Evolutionary conservation across 1,284 basidiomycete genomes (phyloP), one percentile per base, ranked within the genome.

Genomic region (Earliella scabrosa): DNA sequence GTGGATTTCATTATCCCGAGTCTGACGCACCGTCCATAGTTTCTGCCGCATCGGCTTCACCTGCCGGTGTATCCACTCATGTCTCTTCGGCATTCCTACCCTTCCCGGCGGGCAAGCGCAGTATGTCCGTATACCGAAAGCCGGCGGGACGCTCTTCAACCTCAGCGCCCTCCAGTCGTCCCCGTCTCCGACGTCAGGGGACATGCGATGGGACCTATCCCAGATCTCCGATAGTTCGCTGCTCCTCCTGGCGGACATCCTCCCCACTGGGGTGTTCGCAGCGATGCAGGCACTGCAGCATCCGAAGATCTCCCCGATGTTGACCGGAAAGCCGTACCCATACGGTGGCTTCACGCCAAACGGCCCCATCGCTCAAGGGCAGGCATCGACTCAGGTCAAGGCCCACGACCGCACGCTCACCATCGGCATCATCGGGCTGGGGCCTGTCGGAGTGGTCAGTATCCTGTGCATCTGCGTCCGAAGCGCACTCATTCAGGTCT

Each of bases 51-150:
- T 87, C 26, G 90, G 88, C 24, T 89, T 87, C 69, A 94, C 92
- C 2, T 87, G 83, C 34, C 81, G 94, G 44, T 96, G 95, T 70
- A 75, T 79, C 1, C 73, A 85, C 58, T 83, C 86, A 6, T 72
- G 74, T 24, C 77, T 93, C 9, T 91, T 95, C 68, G 94, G 94
- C 34, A 85, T 85, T 31, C 84, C 88, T 0, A 67, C 72, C 10
- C 81, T 93, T 1, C 86, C 88, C 8, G 95, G 94, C 11, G 92
- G 86, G 1, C 95, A 97, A 75, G 93, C 93, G 0, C 93, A 95
- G 72, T 97, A 90, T 69, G 81, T 93, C 3, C 84, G 88, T 26
- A 85, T 94, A 11, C 92, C 92, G 6, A 82, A 82, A 54, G 92
- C 88, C 0, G 92, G 92, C 24, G 89, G 89, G 18, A 92, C 90